These are phyloP conservation scores for Phyllosticta citriasiana DNA, from an alignment of 2,329 filamentous ascomycete species.

Conservation along the genomic window DNA sequence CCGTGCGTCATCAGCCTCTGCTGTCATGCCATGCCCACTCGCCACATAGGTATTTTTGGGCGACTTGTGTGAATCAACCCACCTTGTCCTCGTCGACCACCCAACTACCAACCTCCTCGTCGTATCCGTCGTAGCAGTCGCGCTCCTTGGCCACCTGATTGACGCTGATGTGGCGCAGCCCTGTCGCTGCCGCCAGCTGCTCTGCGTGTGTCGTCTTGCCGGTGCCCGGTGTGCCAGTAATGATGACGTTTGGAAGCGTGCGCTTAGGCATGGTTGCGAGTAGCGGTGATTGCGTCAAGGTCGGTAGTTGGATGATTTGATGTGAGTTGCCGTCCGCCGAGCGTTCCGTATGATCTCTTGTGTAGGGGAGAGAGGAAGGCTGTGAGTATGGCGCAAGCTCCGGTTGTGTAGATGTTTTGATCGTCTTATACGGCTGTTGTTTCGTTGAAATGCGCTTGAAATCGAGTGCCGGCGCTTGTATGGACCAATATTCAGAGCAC, in stretches of 20 bases:
- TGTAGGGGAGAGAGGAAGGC: neutral
- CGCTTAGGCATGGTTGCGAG: conserved; percentile 13
- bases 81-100: conserved; percentile 97
- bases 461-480: too few species aligned
- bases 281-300: neutral
- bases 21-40: too few species aligned
- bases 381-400: neutral
- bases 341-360: neutral
- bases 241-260: conserved; percentile 70
- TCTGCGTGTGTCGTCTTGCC: conserved; percentile 94
- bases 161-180: conserved; percentile 72
- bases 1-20: too few species aligned
- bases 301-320: neutral
- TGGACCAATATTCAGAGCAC: too few species aligned
- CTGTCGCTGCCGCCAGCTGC: conserved; percentile 63
- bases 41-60: too few species aligned
- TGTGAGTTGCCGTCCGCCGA: neutral
- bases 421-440: too few species aligned
- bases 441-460: too few species aligned
- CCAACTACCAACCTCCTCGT: conserved; percentile 76
- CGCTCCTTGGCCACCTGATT: conserved; percentile 88
- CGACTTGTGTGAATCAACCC: conserved; percentile 1
- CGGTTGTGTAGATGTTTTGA: too few species aligned
- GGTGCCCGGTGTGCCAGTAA: conserved; percentile 91
- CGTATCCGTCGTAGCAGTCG: conserved; percentile 77